These are phyloP conservation scores for Neoascochyta sp. DNA, from an alignment of 2,329 filamentous ascomycete species.

Conservation along the genomic window DNA sequence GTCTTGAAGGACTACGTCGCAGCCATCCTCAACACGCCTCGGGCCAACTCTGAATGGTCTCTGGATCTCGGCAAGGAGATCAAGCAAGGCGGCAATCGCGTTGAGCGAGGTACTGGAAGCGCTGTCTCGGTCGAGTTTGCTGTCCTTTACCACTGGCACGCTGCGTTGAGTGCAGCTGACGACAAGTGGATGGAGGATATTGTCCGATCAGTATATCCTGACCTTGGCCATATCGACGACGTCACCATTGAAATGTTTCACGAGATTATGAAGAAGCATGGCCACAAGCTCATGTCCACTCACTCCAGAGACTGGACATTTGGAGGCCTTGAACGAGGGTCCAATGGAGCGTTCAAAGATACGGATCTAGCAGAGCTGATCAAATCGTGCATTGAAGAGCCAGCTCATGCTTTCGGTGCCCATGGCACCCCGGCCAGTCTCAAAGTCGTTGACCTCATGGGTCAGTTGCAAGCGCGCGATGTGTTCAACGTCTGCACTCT, in stretches of 20 bases:
- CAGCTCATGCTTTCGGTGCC: constrained; percentile 52
- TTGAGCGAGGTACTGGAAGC: constrained; percentile 65
- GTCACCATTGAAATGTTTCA: constrained; percentile 36
- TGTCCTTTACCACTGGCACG: constrained; percentile 82
- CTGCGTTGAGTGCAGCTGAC: constrained; percentile 67
- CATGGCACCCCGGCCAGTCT: constrained; percentile 70
- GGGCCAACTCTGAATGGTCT: constrained; percentile 71
- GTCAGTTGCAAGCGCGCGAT: constrained; percentile 69
- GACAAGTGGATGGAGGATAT: constrained; percentile 71
- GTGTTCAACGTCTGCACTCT: constrained; percentile 71
- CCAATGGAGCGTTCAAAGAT: constrained; percentile 67
- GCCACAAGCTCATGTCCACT: constrained; percentile 55
- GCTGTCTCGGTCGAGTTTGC: constrained; percentile 85
- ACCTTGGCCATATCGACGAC: constrained; percentile 29
- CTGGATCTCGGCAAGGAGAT: constrained; percentile 65
- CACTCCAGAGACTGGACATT: constrained; percentile 63
- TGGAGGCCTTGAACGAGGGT: constrained; percentile 59
- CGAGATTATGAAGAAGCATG: constrained; percentile 32
- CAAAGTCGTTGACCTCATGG: constrained; percentile 71
- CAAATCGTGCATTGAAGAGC: constrained; percentile 64
- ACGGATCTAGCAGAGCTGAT: constrained; percentile 71
- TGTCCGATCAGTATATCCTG: constrained; percentile 18
- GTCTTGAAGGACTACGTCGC: constrained; percentile 74
- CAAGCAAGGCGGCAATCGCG: constrained; percentile 59
- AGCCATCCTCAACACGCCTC: constrained; percentile 69